These are phyloP conservation scores for Penicillium sp. DNA, from an alignment of 2,329 filamentous ascomycete genomes.

Conservation along the genomic window DNA sequence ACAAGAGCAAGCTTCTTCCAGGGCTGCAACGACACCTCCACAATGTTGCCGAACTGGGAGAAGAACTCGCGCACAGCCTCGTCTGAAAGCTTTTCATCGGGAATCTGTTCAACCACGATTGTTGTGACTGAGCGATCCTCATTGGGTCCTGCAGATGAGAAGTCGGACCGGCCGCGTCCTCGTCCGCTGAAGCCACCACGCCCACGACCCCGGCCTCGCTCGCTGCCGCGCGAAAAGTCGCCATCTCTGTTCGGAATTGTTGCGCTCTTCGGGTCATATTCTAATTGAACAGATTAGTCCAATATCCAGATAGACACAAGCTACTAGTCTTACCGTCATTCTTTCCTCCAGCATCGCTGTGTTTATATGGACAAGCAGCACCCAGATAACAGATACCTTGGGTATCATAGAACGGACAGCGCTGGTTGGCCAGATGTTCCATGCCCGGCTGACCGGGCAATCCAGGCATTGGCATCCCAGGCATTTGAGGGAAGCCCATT, in stretches of 20 bases:
- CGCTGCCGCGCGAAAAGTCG: slow-evolving; percentile 28
- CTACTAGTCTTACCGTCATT: slow-evolving; percentile 34
- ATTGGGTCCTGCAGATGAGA: slow-evolving; percentile 54
- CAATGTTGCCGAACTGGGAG: slow-evolving; percentile 56
- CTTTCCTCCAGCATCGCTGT: slow-evolving; percentile 48
- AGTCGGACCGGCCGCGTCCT: slow-evolving; percentile 50
- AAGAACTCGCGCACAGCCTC: slow-evolving; percentile 57
- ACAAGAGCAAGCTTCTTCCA: slow-evolving; percentile 57
- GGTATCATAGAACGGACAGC: slow-evolving; percentile 59
- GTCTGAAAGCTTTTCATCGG: slow-evolving; percentile 57
- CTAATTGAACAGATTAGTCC: slow-evolving; percentile 26
- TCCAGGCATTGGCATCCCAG: slow-evolving; percentile 48
- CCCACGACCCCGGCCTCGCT: slow-evolving; percentile 45
- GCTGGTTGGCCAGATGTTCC: slow-evolving; percentile 36
- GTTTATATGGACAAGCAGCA: slow-evolving; percentile 57
- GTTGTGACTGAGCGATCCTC: slow-evolving; percentile 55
- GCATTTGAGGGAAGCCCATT: slow-evolving; percentile 53
- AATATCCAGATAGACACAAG: neutral
- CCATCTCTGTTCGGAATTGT: slow-evolving; percentile 37
- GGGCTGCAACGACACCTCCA: slow-evolving; percentile 55
- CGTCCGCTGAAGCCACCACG: slow-evolving; percentile 42
- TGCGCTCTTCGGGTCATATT: slow-evolving; percentile 57
- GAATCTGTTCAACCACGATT: slow-evolving; percentile 62
- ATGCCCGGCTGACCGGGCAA: slow-evolving; percentile 30
- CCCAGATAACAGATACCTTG: slow-evolving; percentile 60